Conservation (phyloP, 2,329 filamentous ascomycete genomes). For the Spiromastix sp. region DNA sequence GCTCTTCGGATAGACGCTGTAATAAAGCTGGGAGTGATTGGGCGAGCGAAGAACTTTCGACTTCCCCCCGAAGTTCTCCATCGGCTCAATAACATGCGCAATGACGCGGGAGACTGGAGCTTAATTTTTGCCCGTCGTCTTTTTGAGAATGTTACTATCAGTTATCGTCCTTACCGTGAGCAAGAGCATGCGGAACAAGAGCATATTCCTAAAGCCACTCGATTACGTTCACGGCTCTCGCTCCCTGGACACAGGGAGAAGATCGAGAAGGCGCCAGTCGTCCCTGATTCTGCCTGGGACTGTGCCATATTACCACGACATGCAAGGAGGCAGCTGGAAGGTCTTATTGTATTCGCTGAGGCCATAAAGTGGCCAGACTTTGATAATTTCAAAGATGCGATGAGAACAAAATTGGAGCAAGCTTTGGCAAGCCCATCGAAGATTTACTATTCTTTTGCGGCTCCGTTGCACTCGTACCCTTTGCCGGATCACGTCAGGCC, state of each 20-base stretch:
- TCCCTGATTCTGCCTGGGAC: constrained; percentile 20
- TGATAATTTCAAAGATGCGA: constrained; percentile 25
- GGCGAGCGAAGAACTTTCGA: constrained; percentile 26
- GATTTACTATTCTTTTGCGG: constrained; percentile 7
- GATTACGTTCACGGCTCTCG: constrained; percentile 4
- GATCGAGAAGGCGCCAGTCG: neutral
- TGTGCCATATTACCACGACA: constrained; percentile 27
- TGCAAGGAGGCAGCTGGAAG: constrained; percentile 36
- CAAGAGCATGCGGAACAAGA: neutral
- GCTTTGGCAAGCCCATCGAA: constrained; percentile 8
- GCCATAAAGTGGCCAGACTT: constrained; percentile 40
- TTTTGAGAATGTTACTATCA: constrained; percentile 40
- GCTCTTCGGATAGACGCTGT: constrained; percentile 43
- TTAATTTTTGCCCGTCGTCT: constrained; percentile 43
- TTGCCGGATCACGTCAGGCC: constrained; percentile 4
- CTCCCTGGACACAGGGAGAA: constrained; percentile 2
- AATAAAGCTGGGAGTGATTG: constrained; percentile 30
- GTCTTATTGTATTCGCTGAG: constrained; percentile 41
- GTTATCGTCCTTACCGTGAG: constrained; percentile 10
- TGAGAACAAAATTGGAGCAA: constrained; percentile 26
- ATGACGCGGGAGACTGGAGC: constrained; percentile 47
- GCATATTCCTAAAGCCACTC: neutral
- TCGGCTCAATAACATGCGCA: constrained; percentile 37
- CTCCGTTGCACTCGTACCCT: constrained; percentile 6
- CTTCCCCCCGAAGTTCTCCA: constrained; percentile 35